Percentiles rank a stretch among this genome's conserved stretches.
Conservation (phyloP, 2,329 filamentous ascomycete species). For the Aspergillus ochraceus region DNA sequence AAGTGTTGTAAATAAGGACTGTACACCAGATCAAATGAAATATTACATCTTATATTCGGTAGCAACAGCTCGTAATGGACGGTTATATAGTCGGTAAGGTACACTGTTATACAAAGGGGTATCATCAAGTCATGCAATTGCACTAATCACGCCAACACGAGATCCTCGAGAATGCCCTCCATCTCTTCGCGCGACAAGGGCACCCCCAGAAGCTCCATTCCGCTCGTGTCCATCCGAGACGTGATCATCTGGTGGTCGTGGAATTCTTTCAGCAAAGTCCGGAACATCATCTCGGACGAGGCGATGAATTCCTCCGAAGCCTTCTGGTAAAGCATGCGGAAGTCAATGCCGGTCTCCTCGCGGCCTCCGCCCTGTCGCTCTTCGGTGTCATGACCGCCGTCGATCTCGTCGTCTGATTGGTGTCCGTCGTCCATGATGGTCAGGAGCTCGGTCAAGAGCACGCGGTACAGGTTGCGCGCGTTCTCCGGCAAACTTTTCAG, state of each 20-base stretch:
- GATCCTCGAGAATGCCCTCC: conserved; percentile 82
- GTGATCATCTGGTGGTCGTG: conserved; percentile 98
- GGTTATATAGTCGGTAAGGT: background rate
- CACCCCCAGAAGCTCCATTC: conserved; percentile 80
- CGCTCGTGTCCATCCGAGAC: conserved; percentile 78
- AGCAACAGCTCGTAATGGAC: background rate
- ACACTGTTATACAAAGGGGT: conserved; percentile 28
- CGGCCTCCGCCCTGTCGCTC: conserved; percentile 21
- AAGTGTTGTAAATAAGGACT: background rate
- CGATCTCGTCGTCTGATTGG: conserved; percentile 52
- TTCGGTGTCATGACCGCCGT: conserved; percentile 29
- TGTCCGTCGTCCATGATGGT: conserved; percentile 60
- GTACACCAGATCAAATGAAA: background rate
- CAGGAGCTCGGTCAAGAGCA: conserved; percentile 83
- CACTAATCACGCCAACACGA: conserved; percentile 41
- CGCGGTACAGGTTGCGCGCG: conserved; percentile 79
- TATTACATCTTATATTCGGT: background rate
- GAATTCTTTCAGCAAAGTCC: conserved; percentile 93
- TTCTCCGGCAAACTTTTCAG: conserved; percentile 89
- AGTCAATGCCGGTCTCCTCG: conserved; percentile 71
- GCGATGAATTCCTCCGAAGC: conserved; percentile 96
- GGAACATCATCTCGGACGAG: conserved; percentile 92
- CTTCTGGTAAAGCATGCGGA: conserved; percentile 88
- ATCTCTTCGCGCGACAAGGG: conserved; percentile 87
- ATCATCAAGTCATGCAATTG: conserved; percentile 31